These are phyloP conservation scores for Monosporozyma siamensis DNA, from an alignment of 805 yeast genomes.

Conservation along the genomic window DNA sequence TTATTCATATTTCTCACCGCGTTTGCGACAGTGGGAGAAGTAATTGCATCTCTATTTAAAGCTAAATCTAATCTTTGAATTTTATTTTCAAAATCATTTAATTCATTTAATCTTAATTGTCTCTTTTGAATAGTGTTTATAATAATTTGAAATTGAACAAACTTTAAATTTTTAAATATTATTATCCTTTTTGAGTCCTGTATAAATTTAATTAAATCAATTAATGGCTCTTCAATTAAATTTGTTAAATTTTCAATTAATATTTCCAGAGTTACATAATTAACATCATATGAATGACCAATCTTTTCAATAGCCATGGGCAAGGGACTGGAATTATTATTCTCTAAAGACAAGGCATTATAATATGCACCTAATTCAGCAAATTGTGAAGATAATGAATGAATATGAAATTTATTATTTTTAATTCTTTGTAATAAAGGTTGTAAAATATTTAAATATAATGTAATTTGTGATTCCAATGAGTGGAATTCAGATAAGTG, in stretches of 20 bases:
- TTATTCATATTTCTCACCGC: slow-evolving; percentile 8
- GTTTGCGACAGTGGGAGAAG: slow-evolving; percentile 1
- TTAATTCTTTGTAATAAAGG: slow-evolving; percentile 23
- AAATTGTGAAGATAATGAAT: slow-evolving; percentile 53
- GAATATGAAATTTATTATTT: slow-evolving; percentile 30
- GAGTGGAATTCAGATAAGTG: slow-evolving; percentile 12
- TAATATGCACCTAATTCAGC: slow-evolving; percentile 70
- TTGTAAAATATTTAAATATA: slow-evolving; percentile 21
- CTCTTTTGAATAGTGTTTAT: slow-evolving; percentile 33
- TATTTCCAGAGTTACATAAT: slow-evolving; percentile 43
- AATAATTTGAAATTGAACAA: slow-evolving; percentile 39
- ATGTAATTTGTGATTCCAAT: slow-evolving; percentile 32
- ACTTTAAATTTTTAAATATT: slow-evolving; percentile 51
- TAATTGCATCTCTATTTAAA: slow-evolving; percentile 28
- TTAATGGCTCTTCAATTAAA: slow-evolving; percentile 32
- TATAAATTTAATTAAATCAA: slow-evolving; percentile 30
- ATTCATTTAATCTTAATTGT: slow-evolving; percentile 22
- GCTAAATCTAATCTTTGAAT: slow-evolving; percentile 26
- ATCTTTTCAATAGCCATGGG: slow-evolving; percentile 53
- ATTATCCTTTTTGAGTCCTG: slow-evolving; percentile 36
- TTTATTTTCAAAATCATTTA: slow-evolving; percentile 30
- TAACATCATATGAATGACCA: slow-evolving; percentile 79
- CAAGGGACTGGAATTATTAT: slow-evolving; percentile 29
- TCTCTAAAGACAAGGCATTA: slow-evolving; percentile 51
- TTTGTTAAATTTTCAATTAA: slow-evolving; percentile 34